Evolutionary conservation across 2,329 filamentous ascomycete genomes (phyloP).

Genomic region (Botrytis paeoniae): DNA sequence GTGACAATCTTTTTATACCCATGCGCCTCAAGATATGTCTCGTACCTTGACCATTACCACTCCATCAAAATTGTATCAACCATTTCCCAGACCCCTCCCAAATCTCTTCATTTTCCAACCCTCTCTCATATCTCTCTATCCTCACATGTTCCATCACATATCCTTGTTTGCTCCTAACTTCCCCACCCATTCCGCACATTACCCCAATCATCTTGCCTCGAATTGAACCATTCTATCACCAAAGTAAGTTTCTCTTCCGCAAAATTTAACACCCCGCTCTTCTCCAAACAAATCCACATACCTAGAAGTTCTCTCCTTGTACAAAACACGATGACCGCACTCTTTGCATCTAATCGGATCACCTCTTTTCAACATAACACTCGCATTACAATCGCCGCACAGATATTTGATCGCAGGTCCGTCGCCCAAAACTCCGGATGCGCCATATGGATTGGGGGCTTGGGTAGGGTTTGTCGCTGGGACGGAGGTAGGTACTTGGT

Average conservation of each 20-base stretch:
- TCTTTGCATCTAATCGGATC: constrained; percentile 85
- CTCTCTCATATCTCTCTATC: constrained; percentile 1
- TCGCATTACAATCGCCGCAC: constrained; percentile 81
- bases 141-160: neutral
- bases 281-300: constrained; percentile 54
- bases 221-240: constrained; percentile 89
- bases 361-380: constrained; percentile 70
- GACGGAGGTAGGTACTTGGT: constrained; percentile 17
- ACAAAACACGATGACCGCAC: constrained; percentile 92
- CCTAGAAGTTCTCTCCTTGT: constrained; percentile 93
- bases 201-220: constrained; percentile 69
- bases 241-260: constrained; percentile 22
- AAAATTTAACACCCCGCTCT: no score
- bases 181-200: neutral
- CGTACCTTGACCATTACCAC: constrained; percentile 11
- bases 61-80: constrained; percentile 5
- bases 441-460: constrained; percentile 38
- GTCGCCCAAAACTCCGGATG: constrained; percentile 36
- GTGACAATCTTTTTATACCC: constrained; percentile 15
- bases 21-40: constrained; percentile 21
- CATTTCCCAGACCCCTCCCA: constrained; percentile 6
- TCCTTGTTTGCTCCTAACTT: no score
- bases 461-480: constrained; percentile 1
- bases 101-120: neutral
- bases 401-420: constrained; percentile 64